Evolutionary conservation across 2,329 filamentous ascomycete genomes (phyloP).

Genomic region (Colletotrichum spinosum): DNA sequence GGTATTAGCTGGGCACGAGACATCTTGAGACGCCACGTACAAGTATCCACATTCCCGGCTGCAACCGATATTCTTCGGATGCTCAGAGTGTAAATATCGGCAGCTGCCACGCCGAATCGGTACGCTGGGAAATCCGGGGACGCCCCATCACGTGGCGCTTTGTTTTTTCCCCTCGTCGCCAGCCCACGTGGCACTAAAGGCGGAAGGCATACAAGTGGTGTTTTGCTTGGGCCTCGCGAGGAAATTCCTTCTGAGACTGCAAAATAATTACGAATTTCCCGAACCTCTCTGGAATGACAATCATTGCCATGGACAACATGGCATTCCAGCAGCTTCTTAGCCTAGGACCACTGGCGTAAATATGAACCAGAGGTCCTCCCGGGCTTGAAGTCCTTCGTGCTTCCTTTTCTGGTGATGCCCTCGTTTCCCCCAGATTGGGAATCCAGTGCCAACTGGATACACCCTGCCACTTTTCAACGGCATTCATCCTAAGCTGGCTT

Average conservation of each 20-base stretch:
- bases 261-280: slow-evolving; percentile 15
- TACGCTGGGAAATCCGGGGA: neutral
- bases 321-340: slow-evolving; percentile 17
- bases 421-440: too few species aligned
- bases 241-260: slow-evolving; percentile 10
- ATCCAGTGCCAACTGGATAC: too few species aligned
- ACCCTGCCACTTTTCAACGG: neutral
- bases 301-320: slow-evolving; percentile 30
- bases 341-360: neutral
- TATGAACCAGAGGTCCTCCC: neutral
- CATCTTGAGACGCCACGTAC: too few species aligned
- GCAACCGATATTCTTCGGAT: too few species aligned
- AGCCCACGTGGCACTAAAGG: neutral
- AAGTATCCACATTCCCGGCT: too few species aligned
- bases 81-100: too few species aligned
- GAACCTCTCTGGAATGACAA: slow-evolving; percentile 10
- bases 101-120: too few species aligned
- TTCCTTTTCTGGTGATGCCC: neutral
- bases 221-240: neutral
- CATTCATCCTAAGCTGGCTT: neutral
- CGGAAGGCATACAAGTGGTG: neutral
- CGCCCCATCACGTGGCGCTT: neutral
- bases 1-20: too few species aligned
- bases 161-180: neutral
- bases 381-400: neutral